Evolutionary conservation across 139 green algal species (phyloP).

Genomic region (Edaphochlamys debaryana): DNA sequence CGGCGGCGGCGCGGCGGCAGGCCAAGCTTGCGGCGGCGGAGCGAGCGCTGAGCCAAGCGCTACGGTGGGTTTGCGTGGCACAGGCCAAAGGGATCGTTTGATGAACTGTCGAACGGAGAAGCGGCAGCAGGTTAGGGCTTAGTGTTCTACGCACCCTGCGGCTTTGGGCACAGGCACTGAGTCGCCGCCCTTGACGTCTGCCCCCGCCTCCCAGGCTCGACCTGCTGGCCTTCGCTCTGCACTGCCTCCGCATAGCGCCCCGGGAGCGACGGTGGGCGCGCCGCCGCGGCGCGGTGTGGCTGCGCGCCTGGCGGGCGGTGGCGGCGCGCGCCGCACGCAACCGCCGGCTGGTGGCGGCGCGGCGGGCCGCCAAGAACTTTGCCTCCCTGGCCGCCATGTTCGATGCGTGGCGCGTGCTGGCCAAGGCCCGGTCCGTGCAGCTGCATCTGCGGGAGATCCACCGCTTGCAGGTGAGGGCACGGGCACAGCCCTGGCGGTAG

Average conservation of each 20-base stretch:
- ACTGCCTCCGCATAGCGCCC: not conserved
- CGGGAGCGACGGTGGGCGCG: slow-evolving; percentile 1
- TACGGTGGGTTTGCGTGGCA: no score
- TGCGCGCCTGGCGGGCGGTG: slow-evolving; percentile 13
- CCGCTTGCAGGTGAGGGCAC: slow-evolving; percentile 21
- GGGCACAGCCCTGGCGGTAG: not conserved
- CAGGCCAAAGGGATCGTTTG: no score
- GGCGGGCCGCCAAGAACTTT: not conserved
- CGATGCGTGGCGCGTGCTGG: slow-evolving; percentile 40
- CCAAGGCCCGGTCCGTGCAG: slow-evolving; percentile 10
- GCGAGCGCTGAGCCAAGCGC: no score
- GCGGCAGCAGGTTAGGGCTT: no score
- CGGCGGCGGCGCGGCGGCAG: not conserved
- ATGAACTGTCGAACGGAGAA: no score
- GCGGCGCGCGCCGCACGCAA: not conserved
- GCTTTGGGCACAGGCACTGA: no score
- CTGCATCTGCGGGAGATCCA: slow-evolving; percentile 45
- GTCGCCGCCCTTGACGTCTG: no score
- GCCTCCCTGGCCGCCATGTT: not conserved
- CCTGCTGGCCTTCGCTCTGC: not conserved
- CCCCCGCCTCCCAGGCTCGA: no score
- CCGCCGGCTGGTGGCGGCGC: slow-evolving; percentile 9
- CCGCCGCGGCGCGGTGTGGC: not conserved
- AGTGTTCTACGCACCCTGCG: no score
- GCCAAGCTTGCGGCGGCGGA: not conserved